A percentile compares a stretch with the other conserved stretches of the same genome.
phyloP scores from a whole-genome alignment of 1,139 yeast genomes.

The Sugiyamaella novakii region DNA sequence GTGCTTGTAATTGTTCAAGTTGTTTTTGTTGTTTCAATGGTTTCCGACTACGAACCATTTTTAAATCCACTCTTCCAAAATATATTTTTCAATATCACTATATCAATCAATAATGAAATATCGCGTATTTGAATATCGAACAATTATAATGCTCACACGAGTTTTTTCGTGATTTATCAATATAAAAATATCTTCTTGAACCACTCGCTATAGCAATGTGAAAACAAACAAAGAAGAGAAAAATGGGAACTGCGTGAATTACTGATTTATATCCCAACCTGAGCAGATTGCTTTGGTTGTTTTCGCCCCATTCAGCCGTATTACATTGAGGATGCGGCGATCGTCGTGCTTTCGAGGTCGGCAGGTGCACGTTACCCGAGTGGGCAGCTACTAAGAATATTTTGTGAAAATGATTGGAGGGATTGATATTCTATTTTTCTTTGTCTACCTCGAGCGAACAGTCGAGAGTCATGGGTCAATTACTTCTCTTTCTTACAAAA shows the following conservation, averaged over 20 bases:
- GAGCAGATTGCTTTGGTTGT: no score
- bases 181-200: constrained; percentile 14
- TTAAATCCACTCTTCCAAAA: not conserved
- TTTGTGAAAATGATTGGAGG: no score
- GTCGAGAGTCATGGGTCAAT: no score
- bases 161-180: not conserved
- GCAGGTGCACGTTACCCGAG: no score
- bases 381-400: no score
- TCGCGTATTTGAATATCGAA: not conserved
- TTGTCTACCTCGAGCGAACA: no score
- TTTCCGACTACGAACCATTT: constrained; percentile 9
- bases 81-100: constrained; percentile 13
- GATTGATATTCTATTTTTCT: no score
- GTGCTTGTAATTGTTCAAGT: not conserved
- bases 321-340: no score
- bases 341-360: no score
- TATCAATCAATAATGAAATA: constrained; percentile 6
- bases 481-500: no score
- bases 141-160: not conserved
- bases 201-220: constrained; percentile 10
- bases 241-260: not conserved
- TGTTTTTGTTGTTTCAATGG: not conserved
- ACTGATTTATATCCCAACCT: not conserved
- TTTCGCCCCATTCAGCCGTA: no score
- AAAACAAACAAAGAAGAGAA: not conserved